Percentiles rank a stretch among this genome's conserved stretches.
These are phyloP conservation scores for Styphnolobium japonicum DNA, from an alignment of 306 rosid genomes.

Conservation along the genomic window DNA sequence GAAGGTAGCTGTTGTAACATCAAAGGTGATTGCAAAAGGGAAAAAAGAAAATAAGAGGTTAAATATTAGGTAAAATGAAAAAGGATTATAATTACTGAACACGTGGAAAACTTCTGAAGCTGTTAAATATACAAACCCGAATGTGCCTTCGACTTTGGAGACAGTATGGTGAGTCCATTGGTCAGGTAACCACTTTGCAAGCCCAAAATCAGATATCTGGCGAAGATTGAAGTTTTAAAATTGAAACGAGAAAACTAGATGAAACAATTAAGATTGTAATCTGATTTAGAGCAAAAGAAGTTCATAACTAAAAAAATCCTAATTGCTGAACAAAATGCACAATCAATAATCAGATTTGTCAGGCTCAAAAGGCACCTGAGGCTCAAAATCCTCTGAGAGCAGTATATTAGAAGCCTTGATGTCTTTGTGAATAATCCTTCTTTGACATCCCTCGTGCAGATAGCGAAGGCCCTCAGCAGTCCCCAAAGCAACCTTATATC, in stretches of 20 bases:
- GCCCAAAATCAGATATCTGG: conserved; percentile 97
- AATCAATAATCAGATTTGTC: background rate
- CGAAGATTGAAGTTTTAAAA: conserved; percentile 29
- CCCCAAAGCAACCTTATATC: conserved; percentile 75
- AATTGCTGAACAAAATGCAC: background rate
- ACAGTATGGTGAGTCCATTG: conserved; percentile 96
- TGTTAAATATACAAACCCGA: conserved; percentile 66
- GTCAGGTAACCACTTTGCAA: conserved; percentile 96
- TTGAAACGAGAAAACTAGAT: background rate
- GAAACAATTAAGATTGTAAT: conserved; percentile 15
- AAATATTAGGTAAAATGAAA: background rate
- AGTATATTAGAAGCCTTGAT: conserved; percentile 94
- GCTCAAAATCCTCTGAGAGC: conserved; percentile 86
- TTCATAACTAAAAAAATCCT: background rate
- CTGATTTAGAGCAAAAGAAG: conserved; percentile 3
- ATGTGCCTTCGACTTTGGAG: conserved; percentile 94
- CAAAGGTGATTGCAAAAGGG: background rate
- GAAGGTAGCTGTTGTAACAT: conserved; percentile 76
- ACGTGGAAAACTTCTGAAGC: background rate
- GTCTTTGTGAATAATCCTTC: conserved; percentile 94
- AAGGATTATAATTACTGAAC: background rate
- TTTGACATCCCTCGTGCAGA: conserved; percentile 93
- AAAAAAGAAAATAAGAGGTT: conserved; percentile 7
- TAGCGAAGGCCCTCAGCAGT: conserved; percentile 88
- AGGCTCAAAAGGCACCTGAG: conserved; percentile 60